Conservation (phyloP, 2,329 filamentous ascomycete species). For the Fusarium anguioides region DNA sequence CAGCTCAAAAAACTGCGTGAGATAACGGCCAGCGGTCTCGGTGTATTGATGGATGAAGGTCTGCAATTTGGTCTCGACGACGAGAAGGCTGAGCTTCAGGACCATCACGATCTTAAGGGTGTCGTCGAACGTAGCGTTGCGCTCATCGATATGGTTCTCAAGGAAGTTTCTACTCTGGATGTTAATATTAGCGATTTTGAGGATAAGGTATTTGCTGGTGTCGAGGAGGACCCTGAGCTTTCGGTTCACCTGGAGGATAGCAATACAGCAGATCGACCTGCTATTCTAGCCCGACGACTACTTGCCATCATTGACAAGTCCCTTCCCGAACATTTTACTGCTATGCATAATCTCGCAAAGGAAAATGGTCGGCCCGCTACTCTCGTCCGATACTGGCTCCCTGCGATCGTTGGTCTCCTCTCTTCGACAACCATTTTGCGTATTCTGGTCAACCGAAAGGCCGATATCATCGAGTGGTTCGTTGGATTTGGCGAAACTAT, state of each 20-base stretch:
- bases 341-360: constrained; percentile 65
- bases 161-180: constrained; percentile 74
- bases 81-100: constrained; percentile 64
- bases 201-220: constrained; percentile 71
- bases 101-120: constrained; percentile 70
- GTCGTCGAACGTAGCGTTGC: constrained; percentile 83
- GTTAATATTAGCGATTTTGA: constrained; percentile 72
- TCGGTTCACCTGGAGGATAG: constrained; percentile 63
- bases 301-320: constrained; percentile 74
- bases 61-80: constrained; percentile 74
- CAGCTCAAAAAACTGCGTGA: constrained; percentile 78
- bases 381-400: constrained; percentile 89
- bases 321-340: constrained; percentile 73
- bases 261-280: constrained; percentile 60
- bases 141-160: constrained; percentile 86
- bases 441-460: constrained; percentile 77
- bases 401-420: constrained; percentile 74
- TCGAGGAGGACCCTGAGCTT: constrained; percentile 70
- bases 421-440: constrained; percentile 90
- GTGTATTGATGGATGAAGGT: constrained; percentile 88
- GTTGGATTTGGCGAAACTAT: constrained; percentile 80
- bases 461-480: constrained; percentile 84
- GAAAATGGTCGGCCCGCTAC: constrained; percentile 80
- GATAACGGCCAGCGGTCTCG: constrained; percentile 86
- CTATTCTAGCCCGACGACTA: constrained; percentile 73